Evolutionary conservation across 2,329 filamentous ascomycete species (phyloP).

Genomic region (Neonectria hederae): DNA sequence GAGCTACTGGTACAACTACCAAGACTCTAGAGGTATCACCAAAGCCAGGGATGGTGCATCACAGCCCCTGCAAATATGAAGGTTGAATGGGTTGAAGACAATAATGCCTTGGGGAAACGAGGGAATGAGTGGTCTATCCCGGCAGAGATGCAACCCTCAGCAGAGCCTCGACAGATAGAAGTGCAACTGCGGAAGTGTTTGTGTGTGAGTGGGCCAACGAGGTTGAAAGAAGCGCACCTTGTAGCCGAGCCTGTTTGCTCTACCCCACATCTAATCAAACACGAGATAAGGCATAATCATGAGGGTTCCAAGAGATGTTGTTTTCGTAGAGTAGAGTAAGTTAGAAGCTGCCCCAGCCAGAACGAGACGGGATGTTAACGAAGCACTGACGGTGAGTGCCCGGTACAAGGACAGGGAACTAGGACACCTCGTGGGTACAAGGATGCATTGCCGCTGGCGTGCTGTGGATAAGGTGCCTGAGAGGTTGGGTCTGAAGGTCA

Average conservation of each 20-base stretch:
- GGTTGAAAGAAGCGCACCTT: background rate
- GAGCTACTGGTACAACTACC: too few relatives aligned
- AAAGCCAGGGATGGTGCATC: background rate
- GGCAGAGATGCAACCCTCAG: background rate
- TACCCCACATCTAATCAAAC: background rate
- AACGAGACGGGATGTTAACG: background rate
- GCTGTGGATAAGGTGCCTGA: conserved; percentile 34
- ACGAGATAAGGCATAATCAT: background rate
- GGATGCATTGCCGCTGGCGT: conserved; percentile 24
- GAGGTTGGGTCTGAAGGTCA: conserved; percentile 24
- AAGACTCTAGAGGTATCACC: background rate
- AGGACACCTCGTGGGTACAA: conserved; percentile 28
- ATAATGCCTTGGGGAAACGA: background rate
- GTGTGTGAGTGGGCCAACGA: background rate
- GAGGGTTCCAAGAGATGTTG: too few relatives aligned
- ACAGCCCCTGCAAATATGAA: background rate
- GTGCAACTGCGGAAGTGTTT: background rate
- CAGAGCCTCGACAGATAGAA: background rate
- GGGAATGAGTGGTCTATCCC: background rate
- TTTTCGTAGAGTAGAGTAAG: background rate
- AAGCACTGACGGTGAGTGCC: background rate
- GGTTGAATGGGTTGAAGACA: background rate
- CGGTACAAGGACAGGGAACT: conserved; percentile 20
- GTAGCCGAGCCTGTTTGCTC: background rate
- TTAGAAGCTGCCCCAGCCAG: background rate